A percentile compares a stretch with the other conserved stretches of the same genome.
These are phyloP conservation scores for Diaporthe nobilis DNA, from an alignment of 2,329 filamentous ascomycete genomes.

Conservation along the genomic window DNA sequence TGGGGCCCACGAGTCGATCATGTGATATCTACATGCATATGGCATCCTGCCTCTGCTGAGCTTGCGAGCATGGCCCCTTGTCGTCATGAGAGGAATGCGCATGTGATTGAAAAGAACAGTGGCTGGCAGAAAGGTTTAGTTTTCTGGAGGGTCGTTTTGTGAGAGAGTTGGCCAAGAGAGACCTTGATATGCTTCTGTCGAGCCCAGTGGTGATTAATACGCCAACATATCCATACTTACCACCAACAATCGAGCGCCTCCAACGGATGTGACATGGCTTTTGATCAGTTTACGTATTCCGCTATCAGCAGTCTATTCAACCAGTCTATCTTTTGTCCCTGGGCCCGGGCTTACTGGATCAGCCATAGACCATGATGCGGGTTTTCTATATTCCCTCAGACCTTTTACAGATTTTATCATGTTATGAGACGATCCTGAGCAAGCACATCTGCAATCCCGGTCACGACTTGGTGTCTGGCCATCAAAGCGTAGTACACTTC, in stretches of 20 bases:
- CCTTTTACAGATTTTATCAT: no score
- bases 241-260: background rate
- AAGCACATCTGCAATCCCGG: no score
- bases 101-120: background rate
- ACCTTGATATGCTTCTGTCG: background rate
- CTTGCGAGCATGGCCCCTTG: background rate
- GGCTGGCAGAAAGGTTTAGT: background rate
- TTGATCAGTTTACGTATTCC: background rate
- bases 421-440: no score
- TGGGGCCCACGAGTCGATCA: background rate
- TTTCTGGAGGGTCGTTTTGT: background rate
- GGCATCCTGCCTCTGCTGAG: background rate
- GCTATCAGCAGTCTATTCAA: background rate
- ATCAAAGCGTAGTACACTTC: no score
- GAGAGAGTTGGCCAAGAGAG: background rate
- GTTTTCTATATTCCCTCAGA: no score
- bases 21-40: conserved; percentile 15
- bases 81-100: background rate
- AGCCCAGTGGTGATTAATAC: background rate
- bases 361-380: background rate
- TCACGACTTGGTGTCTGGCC: no score
- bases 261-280: background rate
- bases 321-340: background rate
- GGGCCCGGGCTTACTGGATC: no score
- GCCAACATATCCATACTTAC: background rate